Evolutionary conservation across 2,329 filamentous ascomycete species (phyloP), one percentile per base, ranked within the genome.

Genomic region (Fusarium sp.): DNA sequence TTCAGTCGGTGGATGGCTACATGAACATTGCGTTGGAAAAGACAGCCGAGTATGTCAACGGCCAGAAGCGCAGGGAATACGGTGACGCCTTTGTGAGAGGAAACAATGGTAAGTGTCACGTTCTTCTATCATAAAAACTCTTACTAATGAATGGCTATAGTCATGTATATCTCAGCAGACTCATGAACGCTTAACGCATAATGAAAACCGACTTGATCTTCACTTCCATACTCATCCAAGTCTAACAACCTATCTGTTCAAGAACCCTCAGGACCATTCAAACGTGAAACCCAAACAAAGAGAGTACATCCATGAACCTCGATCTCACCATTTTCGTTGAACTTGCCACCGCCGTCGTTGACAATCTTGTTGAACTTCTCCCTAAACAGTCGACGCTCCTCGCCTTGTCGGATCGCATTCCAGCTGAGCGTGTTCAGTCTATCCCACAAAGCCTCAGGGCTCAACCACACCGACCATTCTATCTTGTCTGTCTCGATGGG

Each of bases 11-110:
- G 50, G 96, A 99, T 80, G 96, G 96, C 53, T 99, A 98, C 83
- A 99, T 99, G 96, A 99, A 99, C 83, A 98, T 99, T 79, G 95
- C 96, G 14, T 88, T 99, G 31, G 96, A 99, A 81, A 96, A 97
- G 83, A 97, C 94, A 20, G 91, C 93, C 71, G 96, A 99, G 82
- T 94, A 91, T 74, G 92, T 98, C 72, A 92, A 97, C 77, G 95
- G 95, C 42, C 88, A 90, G 69, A 89, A 95, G 81, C 88, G 92
- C 75, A 88, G 93, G 75, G 92, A 88, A 56, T 98, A 97, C 78
- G 95, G 95, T 9, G 95, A 98, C 84, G 94, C 95, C 7, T 98
- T 98, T 79, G 92, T 98, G 60, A 88, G 95, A 80, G 95, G 95
- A 73, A 98, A 98, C 83, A 98, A 98, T 77, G 95, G 95, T 97